phyloP scores from a whole-genome alignment of 345 rosid species.

The Aurinia saxatilis region DNA sequence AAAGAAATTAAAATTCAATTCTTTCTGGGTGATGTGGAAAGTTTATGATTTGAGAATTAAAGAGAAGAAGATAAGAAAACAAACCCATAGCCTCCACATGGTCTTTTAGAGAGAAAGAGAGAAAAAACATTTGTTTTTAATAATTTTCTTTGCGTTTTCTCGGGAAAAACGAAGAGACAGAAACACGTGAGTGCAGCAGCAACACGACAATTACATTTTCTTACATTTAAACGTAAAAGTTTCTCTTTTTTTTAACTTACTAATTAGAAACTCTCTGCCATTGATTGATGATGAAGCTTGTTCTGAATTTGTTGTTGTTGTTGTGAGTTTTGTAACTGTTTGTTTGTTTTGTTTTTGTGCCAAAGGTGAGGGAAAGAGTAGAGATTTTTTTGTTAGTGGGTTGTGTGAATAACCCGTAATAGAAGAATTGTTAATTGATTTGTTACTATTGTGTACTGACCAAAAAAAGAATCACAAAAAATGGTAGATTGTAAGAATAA shows the following conservation, averaged over 20 bases:
- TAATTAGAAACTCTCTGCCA: not conserved
- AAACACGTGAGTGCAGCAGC: constrained; percentile 24
- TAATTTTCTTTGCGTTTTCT: constrained; percentile 14
- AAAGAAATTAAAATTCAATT: too few species aligned
- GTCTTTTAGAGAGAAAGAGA: not conserved
- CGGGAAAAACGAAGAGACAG: constrained; percentile 27
- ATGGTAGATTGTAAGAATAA: not conserved
- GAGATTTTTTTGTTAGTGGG: too few species aligned
- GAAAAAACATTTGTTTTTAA: not conserved
- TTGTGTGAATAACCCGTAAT: too few species aligned
- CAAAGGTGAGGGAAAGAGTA: not conserved
- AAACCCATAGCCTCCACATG: constrained; percentile 20
- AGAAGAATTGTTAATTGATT: too few species aligned
- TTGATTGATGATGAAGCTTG: constrained; percentile 14
- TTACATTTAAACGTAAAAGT: not conserved
- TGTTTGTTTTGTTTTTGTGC: not conserved
- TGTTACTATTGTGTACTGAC: too few species aligned
- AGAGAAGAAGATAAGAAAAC: constrained; percentile 12
- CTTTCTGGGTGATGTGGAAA: constrained; percentile 3
- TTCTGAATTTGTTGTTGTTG: not conserved
- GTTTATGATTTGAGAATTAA: constrained; percentile 2
- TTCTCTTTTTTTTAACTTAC: not conserved
- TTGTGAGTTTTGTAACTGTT: not conserved
- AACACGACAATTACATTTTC: constrained; percentile 11
- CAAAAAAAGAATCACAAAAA: too few species aligned